Evolutionary conservation across 208 protist species (phyloP).

Genomic region (Herpetomonas samuelpessoai): DNA sequence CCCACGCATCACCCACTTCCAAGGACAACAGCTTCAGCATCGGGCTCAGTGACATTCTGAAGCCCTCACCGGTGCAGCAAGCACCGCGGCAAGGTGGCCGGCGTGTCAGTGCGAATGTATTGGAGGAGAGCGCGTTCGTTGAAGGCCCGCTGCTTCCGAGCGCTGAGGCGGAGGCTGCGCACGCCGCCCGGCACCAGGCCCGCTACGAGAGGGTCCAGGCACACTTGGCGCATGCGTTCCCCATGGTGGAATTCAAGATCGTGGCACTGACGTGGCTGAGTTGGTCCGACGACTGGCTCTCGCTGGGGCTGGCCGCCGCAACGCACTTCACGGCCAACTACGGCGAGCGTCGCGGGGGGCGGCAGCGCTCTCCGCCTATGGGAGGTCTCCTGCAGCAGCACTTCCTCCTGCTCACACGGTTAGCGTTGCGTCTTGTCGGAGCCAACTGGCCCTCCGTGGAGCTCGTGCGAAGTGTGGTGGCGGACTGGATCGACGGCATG

Average conservation of each 20-base stretch:
- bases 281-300: background rate
- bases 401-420: background rate
- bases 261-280: background rate
- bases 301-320: background rate
- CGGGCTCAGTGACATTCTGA: too few species aligned
- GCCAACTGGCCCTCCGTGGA: background rate
- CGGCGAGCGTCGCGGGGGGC: too few species aligned
- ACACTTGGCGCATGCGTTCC: background rate
- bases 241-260: background rate
- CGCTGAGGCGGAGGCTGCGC: background rate
- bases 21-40: too few species aligned
- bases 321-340: background rate
- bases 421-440: background rate
- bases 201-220: background rate
- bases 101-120: too few species aligned
- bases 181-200: background rate
- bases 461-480: background rate
- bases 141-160: too few species aligned
- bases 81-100: too few species aligned
- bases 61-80: too few species aligned
- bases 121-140: too few species aligned
- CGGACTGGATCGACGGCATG: background rate
- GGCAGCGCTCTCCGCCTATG: background rate
- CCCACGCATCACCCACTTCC: too few species aligned
- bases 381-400: background rate